Evolutionary conservation across 2,329 filamentous ascomycete genomes (phyloP), one percentile per base, ranked within the genome.

Genomic region (Hymenotorrendiella dingleyae): DNA sequence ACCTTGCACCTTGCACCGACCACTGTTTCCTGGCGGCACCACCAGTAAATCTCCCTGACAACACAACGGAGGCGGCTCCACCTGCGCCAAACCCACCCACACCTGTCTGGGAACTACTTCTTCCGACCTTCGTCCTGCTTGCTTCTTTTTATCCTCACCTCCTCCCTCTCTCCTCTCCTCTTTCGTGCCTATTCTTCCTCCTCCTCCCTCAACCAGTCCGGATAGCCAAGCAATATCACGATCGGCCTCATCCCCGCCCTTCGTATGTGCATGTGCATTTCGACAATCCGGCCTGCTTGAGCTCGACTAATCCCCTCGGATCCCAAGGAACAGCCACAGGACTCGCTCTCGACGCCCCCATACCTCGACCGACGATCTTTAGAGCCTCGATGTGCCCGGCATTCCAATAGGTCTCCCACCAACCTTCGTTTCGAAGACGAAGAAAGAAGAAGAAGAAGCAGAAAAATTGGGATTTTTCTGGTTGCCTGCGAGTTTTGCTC

Each of bases 221-320:
- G n/a, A n/a, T n/a, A 52, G 46, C 33, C 30, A 26, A 17, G 37
- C 27, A 43, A 26, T 40, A 48, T 46, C 36, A 47, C 48, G 50
- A 52, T 50, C 47, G 55, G 55, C 45, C 47, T 43, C 41, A 41
- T 49, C 50, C 46, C 50, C 47, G 47, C 55, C 52, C 48, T 54
- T 55, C 53, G 47, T 48, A 50, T 55, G 52, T 50, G 36, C 48
- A 29, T 44, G 42, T 44, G 29, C 35, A 44, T 16, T 30, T 40
- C 41, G 21, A 49, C 38, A 14, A 38, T 30, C 33, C 43, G 28
- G 35, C 37, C 30, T 19, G 16, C 21, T 29, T 30, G 4, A 34
- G 17, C 29, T 37, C 47, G 22, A 46, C 47, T 35, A 43, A 42
- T 27, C 27, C 40, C 40, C 47, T 40, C 34, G 36, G 38, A 38